A percentile compares a stretch with the other conserved stretches of the same genome.
Conservation (phyloP, 208 protist species). For the Trypanosomatidae sp. region DNA sequence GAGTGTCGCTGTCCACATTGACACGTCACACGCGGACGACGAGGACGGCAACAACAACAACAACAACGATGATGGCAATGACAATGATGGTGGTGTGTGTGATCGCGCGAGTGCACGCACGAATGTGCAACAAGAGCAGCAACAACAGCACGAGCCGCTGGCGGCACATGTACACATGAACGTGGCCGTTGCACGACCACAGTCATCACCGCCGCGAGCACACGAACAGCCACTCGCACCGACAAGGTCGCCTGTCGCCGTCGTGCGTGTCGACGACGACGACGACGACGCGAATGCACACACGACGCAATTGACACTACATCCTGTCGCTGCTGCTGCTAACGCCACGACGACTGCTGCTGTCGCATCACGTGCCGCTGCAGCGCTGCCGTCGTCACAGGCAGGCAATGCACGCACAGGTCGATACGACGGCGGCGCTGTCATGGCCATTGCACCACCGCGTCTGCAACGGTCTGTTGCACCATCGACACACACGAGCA, state of each 20-base stretch:
- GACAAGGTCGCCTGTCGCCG: background rate
- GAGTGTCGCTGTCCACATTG: background rate
- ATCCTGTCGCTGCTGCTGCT: too few species aligned
- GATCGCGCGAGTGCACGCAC: background rate
- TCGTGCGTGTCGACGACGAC: background rate
- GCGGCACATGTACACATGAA: background rate
- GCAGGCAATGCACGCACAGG: too few species aligned
- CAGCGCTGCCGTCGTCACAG: too few species aligned
- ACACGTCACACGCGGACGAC: background rate
- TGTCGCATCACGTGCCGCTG: too few species aligned
- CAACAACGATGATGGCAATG: background rate
- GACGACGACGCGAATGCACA: background rate
- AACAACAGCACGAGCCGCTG: background rate
- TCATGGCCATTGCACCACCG: too few species aligned
- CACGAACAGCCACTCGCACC: background rate
- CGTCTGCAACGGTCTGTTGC: too few species aligned
- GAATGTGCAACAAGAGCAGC: background rate
- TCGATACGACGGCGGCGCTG: too few species aligned
- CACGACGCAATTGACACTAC: slow-evolving; percentile 1
- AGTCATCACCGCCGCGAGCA: background rate
- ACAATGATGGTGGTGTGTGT: background rate
- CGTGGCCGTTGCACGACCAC: background rate
- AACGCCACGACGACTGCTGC: too few species aligned
- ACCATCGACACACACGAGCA: too few species aligned
- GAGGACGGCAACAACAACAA: background rate